A percentile compares a stretch with the other conserved stretches of the same genome.
Conservation (phyloP, 148 eudicot species). For the Nepenthes mirabilis region DNA sequence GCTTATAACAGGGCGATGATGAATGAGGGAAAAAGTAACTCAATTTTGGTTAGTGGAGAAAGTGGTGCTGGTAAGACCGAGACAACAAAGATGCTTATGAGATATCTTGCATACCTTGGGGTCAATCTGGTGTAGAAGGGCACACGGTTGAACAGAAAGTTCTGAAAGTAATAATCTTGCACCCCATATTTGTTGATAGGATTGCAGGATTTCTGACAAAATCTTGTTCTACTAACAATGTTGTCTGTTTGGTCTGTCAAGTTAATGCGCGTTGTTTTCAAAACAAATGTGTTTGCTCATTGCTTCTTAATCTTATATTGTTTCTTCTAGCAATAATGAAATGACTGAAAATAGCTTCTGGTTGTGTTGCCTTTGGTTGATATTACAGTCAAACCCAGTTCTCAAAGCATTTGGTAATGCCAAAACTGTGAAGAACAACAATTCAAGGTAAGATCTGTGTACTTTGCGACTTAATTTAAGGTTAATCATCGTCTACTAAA, state of each 20-base stretch:
- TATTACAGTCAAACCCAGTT: slow-evolving; percentile 87
- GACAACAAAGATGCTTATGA: slow-evolving; percentile 99
- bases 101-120: slow-evolving; percentile 96
- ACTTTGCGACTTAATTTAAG: neutral
- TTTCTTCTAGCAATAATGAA: neutral
- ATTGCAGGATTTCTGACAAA: neutral
- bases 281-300: too few relatives aligned
- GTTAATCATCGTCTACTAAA: neutral
- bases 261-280: too few relatives aligned
- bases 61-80: slow-evolving; percentile 99
- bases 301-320: neutral
- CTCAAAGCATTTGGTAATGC: slow-evolving; percentile 99
- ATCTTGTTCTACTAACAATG: too few relatives aligned
- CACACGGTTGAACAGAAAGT: slow-evolving; percentile 98
- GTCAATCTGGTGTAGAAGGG: slow-evolving; percentile 93
- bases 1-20: slow-evolving; percentile 71
- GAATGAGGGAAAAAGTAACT: slow-evolving; percentile 92
- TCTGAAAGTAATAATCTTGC: slow-evolving; percentile 59
- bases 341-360: neutral
- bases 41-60: slow-evolving; percentile 97
- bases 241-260: too few relatives aligned
- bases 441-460: slow-evolving; percentile 57
- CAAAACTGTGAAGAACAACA: slow-evolving; percentile 91
- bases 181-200: neutral
- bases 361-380: slow-evolving; percentile 4